Evolutionary conservation across 495 filamentous ascomycete species (phyloP).

Genomic region (Gamarada debralockiae): DNA sequence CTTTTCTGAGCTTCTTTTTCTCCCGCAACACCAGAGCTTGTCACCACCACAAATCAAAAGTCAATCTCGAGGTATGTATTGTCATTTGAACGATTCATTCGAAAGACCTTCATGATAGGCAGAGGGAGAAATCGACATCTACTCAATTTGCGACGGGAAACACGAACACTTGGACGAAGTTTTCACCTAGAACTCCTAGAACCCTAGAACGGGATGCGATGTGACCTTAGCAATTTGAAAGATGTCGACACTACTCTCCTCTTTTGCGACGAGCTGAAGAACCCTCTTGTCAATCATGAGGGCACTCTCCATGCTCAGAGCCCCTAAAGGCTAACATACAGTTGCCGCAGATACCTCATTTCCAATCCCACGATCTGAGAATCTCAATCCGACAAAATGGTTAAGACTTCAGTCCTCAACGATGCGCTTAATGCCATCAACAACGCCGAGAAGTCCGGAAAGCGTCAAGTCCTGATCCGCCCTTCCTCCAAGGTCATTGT

Average conservation of each 20-base stretch:
- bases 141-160: conserved; percentile 17
- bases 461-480: conserved; percentile 95
- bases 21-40: not conserved
- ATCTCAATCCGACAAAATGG: conserved; percentile 82
- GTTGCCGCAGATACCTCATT: conserved; percentile 70
- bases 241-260: conserved; percentile 67
- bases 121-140: conserved; percentile 29
- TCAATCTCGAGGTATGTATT: conserved; percentile 28
- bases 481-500: conserved; percentile 98
- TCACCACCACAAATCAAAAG: conserved; percentile 1
- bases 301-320: conserved; percentile 94
- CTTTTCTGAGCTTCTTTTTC: not conserved
- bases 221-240: conserved; percentile 22
- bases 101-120: conserved; percentile 28
- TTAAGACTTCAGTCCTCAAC: conserved; percentile 97
- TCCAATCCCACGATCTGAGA: conserved; percentile 72
- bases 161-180: not conserved
- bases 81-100: not conserved
- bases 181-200: not conserved
- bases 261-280: conserved; percentile 84
- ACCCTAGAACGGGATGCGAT: too few relatives aligned
- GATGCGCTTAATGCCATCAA: conserved; percentile 99
- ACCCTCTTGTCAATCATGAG: conserved; percentile 66
- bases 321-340: conserved; percentile 75
- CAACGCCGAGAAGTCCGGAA: conserved; percentile 99